phyloP scores from a whole-genome alignment of 192 early-diverging fungal genomes.

The Coemansia guatemalensis region DNA sequence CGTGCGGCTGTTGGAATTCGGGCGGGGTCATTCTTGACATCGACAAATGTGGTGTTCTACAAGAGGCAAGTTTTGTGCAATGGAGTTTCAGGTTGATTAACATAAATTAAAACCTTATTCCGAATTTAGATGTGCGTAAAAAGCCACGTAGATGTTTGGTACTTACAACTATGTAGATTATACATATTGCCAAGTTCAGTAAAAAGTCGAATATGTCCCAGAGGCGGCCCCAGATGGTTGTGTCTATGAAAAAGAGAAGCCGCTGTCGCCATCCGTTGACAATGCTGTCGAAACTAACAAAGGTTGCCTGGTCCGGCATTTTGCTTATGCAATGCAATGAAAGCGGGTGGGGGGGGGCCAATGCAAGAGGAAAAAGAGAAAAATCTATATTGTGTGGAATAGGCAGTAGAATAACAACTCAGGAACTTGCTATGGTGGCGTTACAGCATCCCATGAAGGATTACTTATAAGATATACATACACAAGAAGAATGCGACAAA shows the following conservation, averaged over 20 bases:
- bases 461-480: no score
- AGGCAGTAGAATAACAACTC: no score
- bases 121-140: no score
- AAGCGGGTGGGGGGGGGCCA: neutral
- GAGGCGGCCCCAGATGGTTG: constrained; percentile 40
- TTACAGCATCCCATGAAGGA: no score
- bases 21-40: constrained; percentile 18
- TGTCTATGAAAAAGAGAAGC: constrained; percentile 46
- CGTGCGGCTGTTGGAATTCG: constrained; percentile 27
- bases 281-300: constrained; percentile 44
- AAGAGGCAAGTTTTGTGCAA: neutral
- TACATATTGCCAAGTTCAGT: constrained; percentile 32
- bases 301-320: constrained; percentile 49
- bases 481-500: no score
- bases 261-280: constrained; percentile 52
- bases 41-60: constrained; percentile 49
- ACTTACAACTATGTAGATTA: constrained; percentile 49
- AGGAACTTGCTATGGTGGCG: no score
- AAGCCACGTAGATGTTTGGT: neutral
- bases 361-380: neutral
- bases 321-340: constrained; percentile 1
- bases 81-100: neutral
- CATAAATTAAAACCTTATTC: neutral
- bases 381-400: neutral
- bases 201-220: constrained; percentile 48